Conservation (phyloP, 2,329 filamentous ascomycete genomes). For the Fusarium sp. region DNA sequence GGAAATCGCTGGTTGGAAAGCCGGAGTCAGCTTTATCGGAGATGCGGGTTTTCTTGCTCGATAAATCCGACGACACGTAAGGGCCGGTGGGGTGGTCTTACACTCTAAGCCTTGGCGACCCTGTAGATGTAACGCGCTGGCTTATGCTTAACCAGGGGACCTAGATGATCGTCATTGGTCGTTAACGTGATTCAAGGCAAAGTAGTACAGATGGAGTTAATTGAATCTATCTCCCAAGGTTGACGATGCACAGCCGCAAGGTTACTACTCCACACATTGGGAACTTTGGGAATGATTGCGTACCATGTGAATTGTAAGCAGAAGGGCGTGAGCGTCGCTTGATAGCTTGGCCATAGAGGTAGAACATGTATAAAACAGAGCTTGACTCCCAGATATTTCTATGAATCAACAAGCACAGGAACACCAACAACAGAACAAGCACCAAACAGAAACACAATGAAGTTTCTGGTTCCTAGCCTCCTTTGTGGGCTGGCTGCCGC, state of each 20-base stretch:
- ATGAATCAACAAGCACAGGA: background rate
- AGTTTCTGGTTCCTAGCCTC: background rate
- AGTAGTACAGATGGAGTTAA: background rate
- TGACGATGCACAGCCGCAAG: background rate
- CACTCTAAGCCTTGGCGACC: background rate
- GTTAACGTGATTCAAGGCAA: background rate
- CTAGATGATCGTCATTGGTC: background rate
- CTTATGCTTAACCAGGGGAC: slow-evolving; percentile 9
- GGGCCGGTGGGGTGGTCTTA: background rate
- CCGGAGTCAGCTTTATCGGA: slow-evolving; percentile 7
- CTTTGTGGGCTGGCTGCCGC: slow-evolving; percentile 6
- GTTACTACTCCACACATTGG: background rate
- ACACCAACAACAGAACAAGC: background rate
- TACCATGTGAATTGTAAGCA: background rate
- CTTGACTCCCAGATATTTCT: background rate
- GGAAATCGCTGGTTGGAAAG: background rate
- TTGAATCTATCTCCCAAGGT: background rate
- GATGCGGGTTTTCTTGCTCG: background rate
- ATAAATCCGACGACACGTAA: slow-evolving; percentile 24
- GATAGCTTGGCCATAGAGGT: no score
- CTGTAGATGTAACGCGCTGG: background rate
- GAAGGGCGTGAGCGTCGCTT: background rate
- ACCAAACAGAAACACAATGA: slow-evolving; percentile 1
- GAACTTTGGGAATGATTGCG: background rate
- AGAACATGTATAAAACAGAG: background rate